Evolutionary conservation across 1,284 basidiomycete species (phyloP).

Genomic region (Tilletiaria anomala): DNA sequence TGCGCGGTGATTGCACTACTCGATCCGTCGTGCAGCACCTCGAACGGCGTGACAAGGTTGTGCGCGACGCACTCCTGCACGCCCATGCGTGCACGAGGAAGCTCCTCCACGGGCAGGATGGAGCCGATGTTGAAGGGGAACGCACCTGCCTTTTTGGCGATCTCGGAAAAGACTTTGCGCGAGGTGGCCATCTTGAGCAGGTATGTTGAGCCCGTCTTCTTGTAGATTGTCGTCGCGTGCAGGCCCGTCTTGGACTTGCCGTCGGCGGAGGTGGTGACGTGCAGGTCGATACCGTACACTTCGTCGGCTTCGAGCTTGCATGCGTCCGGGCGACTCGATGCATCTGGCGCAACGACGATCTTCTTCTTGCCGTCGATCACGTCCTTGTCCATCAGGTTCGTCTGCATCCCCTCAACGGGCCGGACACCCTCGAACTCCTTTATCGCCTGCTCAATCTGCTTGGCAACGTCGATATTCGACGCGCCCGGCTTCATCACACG

Average conservation of each 20-base stretch:
- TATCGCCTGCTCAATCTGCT: slow-evolving; percentile 59
- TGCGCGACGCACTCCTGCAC: slow-evolving; percentile 91
- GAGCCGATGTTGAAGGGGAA: slow-evolving; percentile 95
- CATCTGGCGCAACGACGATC: slow-evolving; percentile 26
- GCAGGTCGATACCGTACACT: slow-evolving; percentile 87
- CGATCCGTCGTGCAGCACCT: slow-evolving; percentile 46
- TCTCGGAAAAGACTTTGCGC: slow-evolving; percentile 82
- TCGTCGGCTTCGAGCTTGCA: slow-evolving; percentile 58
- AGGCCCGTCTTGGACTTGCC: slow-evolving; percentile 61
- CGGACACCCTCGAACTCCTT: slow-evolving; percentile 37
- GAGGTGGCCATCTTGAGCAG: slow-evolving; percentile 96
- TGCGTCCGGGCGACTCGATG: slow-evolving; percentile 23
- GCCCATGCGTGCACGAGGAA: slow-evolving; percentile 85
- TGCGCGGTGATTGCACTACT: slow-evolving; percentile 48
- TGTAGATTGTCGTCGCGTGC: slow-evolving; percentile 80
- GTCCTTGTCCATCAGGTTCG: slow-evolving; percentile 79
- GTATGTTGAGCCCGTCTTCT: slow-evolving; percentile 72
- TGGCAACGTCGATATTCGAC: slow-evolving; percentile 89
- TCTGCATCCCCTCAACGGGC: slow-evolving; percentile 51
- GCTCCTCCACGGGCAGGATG: slow-evolving; percentile 87
- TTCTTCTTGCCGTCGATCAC: slow-evolving; percentile 47
- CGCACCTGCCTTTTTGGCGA: slow-evolving; percentile 90
- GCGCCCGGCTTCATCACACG: slow-evolving; percentile 49
- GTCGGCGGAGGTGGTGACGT: slow-evolving; percentile 46
- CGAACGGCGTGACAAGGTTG: slow-evolving; percentile 72